A percentile compares a stretch with the other conserved stretches of the same genome.
Conservation (phyloP, 1,284 basidiomycete genomes). For the Waitea zeae region DNA sequence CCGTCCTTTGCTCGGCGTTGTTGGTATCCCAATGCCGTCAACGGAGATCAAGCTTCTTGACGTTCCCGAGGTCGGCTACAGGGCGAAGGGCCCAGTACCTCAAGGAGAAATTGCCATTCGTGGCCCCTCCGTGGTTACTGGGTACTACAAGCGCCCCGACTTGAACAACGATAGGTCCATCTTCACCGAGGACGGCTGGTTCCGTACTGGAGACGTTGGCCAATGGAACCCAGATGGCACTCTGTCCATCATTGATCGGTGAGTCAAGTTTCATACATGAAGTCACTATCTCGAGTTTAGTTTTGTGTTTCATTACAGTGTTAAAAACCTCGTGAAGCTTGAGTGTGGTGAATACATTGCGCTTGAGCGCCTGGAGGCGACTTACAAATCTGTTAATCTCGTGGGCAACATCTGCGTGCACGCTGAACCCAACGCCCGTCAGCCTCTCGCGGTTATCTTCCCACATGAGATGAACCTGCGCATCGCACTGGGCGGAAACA, state of each 20-base stretch:
- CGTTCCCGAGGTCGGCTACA: constrained; percentile 71
- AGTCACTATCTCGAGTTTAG: no score
- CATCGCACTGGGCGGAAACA: constrained; percentile 27
- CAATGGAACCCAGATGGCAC: constrained; percentile 84
- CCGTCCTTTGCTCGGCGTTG: constrained; percentile 54
- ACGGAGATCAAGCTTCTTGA: constrained; percentile 81
- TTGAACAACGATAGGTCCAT: constrained; percentile 68
- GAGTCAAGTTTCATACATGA: no score
- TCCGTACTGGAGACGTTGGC: constrained; percentile 78
- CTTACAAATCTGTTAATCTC: constrained; percentile 76
- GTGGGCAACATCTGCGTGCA: constrained; percentile 81
- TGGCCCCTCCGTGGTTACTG: constrained; percentile 55
- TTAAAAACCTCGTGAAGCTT: constrained; percentile 87
- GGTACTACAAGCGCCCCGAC: constrained; percentile 84
- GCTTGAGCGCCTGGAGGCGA: constrained; percentile 77
- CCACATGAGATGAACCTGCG: constrained; percentile 72
- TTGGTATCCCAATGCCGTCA: constrained; percentile 75
- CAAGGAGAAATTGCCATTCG: constrained; percentile 79
- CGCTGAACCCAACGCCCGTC: constrained; percentile 66
- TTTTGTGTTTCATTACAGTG: no score
- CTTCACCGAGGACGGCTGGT: constrained; percentile 77
- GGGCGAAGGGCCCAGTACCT: constrained; percentile 44
- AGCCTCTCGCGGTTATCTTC: constrained; percentile 77
- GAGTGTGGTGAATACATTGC: constrained; percentile 88
- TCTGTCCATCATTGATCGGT: constrained; percentile 67